A percentile compares a stretch with the other conserved stretches of the same genome.
Evolutionary conservation across 306 rosid genomes (phyloP).

Genomic region (Vicia villosa): DNA sequence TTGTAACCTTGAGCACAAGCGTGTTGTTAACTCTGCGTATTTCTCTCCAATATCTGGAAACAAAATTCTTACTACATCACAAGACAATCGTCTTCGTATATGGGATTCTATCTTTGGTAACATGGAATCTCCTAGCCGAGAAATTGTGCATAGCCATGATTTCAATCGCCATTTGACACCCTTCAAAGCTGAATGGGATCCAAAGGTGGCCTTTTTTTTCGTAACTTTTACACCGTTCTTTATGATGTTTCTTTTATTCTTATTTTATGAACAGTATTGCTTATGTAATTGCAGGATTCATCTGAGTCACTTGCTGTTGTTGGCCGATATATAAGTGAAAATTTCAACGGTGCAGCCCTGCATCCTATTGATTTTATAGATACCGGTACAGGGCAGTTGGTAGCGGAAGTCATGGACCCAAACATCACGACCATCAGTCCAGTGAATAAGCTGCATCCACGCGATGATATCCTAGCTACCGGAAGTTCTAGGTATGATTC

Average conservation of each 20-base stretch:
- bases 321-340: slow-evolving; percentile 95
- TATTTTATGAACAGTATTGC: neutral
- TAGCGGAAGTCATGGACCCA: slow-evolving; percentile 94
- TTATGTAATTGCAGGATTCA: slow-evolving; percentile 63
- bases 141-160: slow-evolving; percentile 95
- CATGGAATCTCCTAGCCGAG: slow-evolving; percentile 89
- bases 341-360: slow-evolving; percentile 85
- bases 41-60: slow-evolving; percentile 79
- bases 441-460: slow-evolving; percentile 91
- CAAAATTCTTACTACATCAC: slow-evolving; percentile 90
- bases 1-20: slow-evolving; percentile 61
- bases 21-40: slow-evolving; percentile 92
- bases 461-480: slow-evolving; percentile 79
- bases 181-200: slow-evolving; percentile 98
- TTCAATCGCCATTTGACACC: slow-evolving; percentile 89
- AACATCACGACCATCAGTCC: slow-evolving; percentile 90
- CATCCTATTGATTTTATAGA: slow-evolving; percentile 98
- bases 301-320: slow-evolving; percentile 85
- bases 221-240: neutral
- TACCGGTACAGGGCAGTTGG: slow-evolving; percentile 76
- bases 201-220: slow-evolving; percentile 62
- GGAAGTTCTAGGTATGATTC: slow-evolving; percentile 85
- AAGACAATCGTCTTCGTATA: slow-evolving; percentile 84
- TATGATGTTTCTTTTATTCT: neutral
- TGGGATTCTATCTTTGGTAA: slow-evolving; percentile 92